Base-by-base conservation (phyloP, 805 yeast genomes). In the Teunomyces stri region DNA sequence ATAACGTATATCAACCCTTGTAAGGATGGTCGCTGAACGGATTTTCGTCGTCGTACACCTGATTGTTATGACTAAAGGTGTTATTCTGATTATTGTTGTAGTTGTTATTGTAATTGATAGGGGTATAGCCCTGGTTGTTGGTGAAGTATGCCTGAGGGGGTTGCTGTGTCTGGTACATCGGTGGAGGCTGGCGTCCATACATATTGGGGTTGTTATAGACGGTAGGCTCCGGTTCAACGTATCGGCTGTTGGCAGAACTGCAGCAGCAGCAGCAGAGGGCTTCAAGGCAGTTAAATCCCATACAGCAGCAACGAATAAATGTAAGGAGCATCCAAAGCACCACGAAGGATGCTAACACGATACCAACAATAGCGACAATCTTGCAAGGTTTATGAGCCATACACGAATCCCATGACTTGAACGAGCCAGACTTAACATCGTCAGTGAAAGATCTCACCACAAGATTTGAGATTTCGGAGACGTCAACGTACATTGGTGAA, bases 351-450 rank as follows among this genome's bases (percentile, higher is more conserved):
- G 83, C 92, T 10, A 88, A 57, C 0, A 71, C 79, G 3, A 87
- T 84, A 2, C 87, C 85, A 11, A 86, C 87, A 38, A 87, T 87
- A 3, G 87, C 91, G 16, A 85, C 79, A 48, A 87, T 79, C 59
- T 87, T 88, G 65, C 96, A 88, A 41, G 82, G 73, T 39, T 68
- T 82, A 63, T 86, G 85, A 58, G 76, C 85, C 92, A 86, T 87
- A 66, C 96, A 88, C 2, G 87, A 79, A 59, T 84, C 81, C 94
- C 95, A 87, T 45, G 62, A 54, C 58, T 72, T 79, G 70, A 85
- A 85, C 5, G 86, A 58, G 13, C 83, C 81, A 13, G 74, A 49
- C 16, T 46, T 57, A 38, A 65, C 65, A 35, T 61, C 65, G 42
- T 48, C 50, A 4, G 20, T 9, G 38, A 48, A 15, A 18, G 38